Base-by-base conservation (phyloP, 1,284 basidiomycete genomes). In the Irpex sp. region DNA sequence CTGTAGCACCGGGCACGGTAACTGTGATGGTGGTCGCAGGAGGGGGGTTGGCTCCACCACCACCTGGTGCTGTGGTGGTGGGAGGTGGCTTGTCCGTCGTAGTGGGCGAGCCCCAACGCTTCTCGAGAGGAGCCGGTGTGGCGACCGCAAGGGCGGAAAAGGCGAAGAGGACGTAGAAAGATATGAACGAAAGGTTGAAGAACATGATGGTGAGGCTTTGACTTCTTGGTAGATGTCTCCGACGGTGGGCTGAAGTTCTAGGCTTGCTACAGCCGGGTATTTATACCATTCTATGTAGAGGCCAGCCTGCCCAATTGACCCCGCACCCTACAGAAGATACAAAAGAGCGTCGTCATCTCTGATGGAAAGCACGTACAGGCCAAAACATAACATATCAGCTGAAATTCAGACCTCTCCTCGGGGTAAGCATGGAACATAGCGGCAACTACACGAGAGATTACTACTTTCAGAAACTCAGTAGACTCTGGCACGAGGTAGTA, bases 91-190 rank as follows among this genome's bases (percentile, higher is more conserved):
- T 47, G 11, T 38, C 51, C 49, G 57, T 47, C 7, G 58, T 34
- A 3, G 61, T 47, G 61, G 60, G 60, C 1, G 17, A 7, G 13
- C 19, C 60, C n/a, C 57, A 13, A 44, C 63, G 63, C 52, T 51
- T 56, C 37, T 61, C 61, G 44, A 57, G 26, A 44, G 51, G 36
- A 34, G 40, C 26, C 38, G 65, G 64, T 4, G 37, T 61, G 60
- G 70, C 68, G 60, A 65, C 62, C 62, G 67, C 66, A 65, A 71
- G 66, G 60, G 67, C 57, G 40, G 64, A 59, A 65, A 64, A 61
- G 34, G 68, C 55, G 62, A 69, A 63, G 47, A 67, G 49, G 51
- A 67, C 61, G 58, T 59, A 37, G 63, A 61, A 34, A 60, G 65
- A 47, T 54, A 62, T 47, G 34, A 55, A 56, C 40, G 61, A 31